These are phyloP conservation scores for Malbranchea cinnamomea DNA, from an alignment of 2,329 filamentous ascomycete genomes.

Conservation along the genomic window DNA sequence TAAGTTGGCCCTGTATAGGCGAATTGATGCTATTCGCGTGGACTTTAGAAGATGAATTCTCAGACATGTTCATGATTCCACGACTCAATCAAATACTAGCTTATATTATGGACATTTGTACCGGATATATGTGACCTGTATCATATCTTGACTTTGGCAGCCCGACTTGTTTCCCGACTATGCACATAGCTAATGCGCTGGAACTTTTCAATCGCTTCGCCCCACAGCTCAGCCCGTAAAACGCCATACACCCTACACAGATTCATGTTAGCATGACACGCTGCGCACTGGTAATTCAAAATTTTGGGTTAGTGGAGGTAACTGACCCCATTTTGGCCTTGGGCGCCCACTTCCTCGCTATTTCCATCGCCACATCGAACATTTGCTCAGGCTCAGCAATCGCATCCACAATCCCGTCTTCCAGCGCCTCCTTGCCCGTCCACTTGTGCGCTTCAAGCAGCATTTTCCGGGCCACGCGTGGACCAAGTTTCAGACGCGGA, in stretches of 20 bases:
- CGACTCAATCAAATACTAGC: too few species aligned
- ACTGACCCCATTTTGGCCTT: slow-evolving; percentile 19
- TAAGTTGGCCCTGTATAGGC: too few species aligned
- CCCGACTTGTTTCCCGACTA: slow-evolving; percentile 27
- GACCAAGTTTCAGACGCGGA: slow-evolving; percentile 36
- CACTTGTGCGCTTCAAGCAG: slow-evolving; percentile 40
- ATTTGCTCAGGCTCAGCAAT: slow-evolving; percentile 35
- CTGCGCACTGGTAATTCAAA: background rate
- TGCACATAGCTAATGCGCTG: slow-evolving; percentile 40
- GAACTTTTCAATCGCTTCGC: slow-evolving; percentile 37
- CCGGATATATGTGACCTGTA: too few species aligned
- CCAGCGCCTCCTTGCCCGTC: slow-evolving; percentile 37
- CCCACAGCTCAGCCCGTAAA: slow-evolving; percentile 38
- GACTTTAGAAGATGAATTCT: too few species aligned
- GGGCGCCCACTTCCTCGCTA: slow-evolving; percentile 29
- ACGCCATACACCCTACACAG: slow-evolving; percentile 31
- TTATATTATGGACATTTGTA: too few species aligned
- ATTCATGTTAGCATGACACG: background rate
- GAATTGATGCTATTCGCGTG: too few species aligned
- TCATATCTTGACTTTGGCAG: slow-evolving; percentile 36
- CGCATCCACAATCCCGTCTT: slow-evolving; percentile 40
- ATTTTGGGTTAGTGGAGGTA: background rate
- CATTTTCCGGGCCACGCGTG: slow-evolving; percentile 40
- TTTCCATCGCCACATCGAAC: slow-evolving; percentile 30
- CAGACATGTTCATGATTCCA: too few species aligned